Conservation (phyloP, 257 asterid species). For the Rauvolfia tetraphylla region DNA sequence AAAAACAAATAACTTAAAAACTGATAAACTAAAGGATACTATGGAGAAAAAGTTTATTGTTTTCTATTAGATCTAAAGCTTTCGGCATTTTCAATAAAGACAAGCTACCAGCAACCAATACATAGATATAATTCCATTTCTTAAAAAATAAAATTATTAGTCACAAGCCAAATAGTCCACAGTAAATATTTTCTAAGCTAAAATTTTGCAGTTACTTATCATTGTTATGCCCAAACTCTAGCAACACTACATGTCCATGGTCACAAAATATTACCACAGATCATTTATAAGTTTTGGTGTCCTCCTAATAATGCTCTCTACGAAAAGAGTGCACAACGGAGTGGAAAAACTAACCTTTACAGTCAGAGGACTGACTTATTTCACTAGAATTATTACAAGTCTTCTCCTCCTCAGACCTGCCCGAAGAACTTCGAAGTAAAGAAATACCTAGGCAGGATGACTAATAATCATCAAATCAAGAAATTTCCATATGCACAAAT, state of each 20-base stretch:
- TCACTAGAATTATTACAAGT: slow-evolving; percentile 27
- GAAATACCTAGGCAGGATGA: slow-evolving; percentile 40
- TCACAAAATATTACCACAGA: background rate
- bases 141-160: background rate
- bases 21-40: background rate
- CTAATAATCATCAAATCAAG: background rate
- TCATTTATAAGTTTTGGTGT: background rate
- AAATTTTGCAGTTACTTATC: background rate
- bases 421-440: slow-evolving; percentile 29
- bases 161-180: background rate
- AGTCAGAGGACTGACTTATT: slow-evolving; percentile 20
- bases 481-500: background rate
- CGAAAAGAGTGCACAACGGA: background rate
- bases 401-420: slow-evolving; percentile 33
- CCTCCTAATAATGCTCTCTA: background rate
- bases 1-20: slow-evolving; percentile 4
- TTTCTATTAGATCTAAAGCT: background rate
- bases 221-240: background rate
- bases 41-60: background rate
- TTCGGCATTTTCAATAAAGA: background rate
- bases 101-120: background rate
- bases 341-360: slow-evolving; percentile 23
- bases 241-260: slow-evolving; percentile 1
- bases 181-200: background rate
- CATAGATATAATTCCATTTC: background rate